Evolutionary conservation across 805 yeast genomes (phyloP), one percentile per base, ranked within the genome.

Genomic region (Lachancea cidri): DNA sequence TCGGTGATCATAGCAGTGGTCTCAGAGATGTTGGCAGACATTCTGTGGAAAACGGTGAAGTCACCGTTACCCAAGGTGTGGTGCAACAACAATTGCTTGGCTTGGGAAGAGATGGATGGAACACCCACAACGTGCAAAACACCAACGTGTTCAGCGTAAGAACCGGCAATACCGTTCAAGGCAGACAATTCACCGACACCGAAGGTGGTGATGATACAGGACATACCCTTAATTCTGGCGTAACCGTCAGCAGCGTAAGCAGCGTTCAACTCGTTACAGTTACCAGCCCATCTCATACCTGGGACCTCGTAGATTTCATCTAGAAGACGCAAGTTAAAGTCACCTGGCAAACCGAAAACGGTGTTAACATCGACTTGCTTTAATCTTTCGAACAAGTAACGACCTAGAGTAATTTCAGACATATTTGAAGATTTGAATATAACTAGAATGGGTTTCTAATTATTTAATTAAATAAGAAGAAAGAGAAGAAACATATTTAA

Each of bases 131-230:
- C 76, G 67, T 86, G 94, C 50, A 86, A 67, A 52, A 85, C 65
- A 54, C 93, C 93, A 48, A 86, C 89, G 66, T 86, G 94, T 66
- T 86, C 95, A 48, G 95, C 89, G 67, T 79, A 86, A 39, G 93
- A 72, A 54, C 95, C 95, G 34, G 89, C 95, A 59, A 86, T 74
- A 55, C 93, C 95, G 65, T 85, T 85, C 54, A 85, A 70, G 9
- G 94, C 91, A 20, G 84, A 75, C 58, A 85, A 73, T 65, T 85
- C 95, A 63, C 95, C 95, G 42, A 86, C 95, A 67, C 95, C 95
- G 62, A 86, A 86, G 38, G 95, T 86, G 62, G 95, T 86, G 57
- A 85, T 72, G 38, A 86, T 52, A 53, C 84, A 81, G 47, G 83
- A 76, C 60, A 85, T 66, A 45, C 89, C 83, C 66, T 83, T 85